phyloP scores from a whole-genome alignment of 176 grass and related monocot genomes.

The Olyra latifolia region DNA sequence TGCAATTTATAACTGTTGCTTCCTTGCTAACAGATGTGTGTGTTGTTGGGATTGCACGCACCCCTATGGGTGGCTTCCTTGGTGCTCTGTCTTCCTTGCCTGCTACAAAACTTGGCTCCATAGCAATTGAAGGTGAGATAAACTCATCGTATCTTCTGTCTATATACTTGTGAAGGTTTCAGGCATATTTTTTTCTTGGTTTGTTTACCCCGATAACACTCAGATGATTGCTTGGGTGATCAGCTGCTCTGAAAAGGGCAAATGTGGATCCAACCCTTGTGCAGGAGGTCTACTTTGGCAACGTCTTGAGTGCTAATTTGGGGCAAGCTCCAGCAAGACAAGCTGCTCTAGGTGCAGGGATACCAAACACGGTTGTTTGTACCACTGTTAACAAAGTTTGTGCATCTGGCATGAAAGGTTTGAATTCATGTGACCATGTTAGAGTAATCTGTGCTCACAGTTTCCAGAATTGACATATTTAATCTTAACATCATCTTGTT shows the following conservation, averaged over 20 bases:
- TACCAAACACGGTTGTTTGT: constrained; percentile 87
- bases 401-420: constrained; percentile 96
- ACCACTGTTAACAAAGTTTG: constrained; percentile 90
- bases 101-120: constrained; percentile 86
- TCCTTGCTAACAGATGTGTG: constrained; percentile 68
- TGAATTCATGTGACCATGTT: background rate
- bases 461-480: background rate
- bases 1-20: constrained; percentile 15
- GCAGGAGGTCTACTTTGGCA: constrained; percentile 90
- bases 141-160: background rate
- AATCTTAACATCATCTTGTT: background rate
- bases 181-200: background rate
- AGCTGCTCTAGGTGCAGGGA: constrained; percentile 82
- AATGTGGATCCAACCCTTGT: constrained; percentile 76
- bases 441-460: background rate
- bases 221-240: constrained; percentile 5
- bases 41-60: constrained; percentile 76
- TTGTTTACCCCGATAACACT: background rate
- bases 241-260: constrained; percentile 77
- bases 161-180: background rate
- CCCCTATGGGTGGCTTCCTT: constrained; percentile 89
- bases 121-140: constrained; percentile 47
- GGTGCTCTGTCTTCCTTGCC: constrained; percentile 79
- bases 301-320: constrained; percentile 95
- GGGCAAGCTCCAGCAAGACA: constrained; percentile 91